A percentile compares a stretch with the other conserved stretches of the same genome.
Conservation (phyloP, 2,329 filamentous ascomycete species). For the Trichophaea hybrida region DNA sequence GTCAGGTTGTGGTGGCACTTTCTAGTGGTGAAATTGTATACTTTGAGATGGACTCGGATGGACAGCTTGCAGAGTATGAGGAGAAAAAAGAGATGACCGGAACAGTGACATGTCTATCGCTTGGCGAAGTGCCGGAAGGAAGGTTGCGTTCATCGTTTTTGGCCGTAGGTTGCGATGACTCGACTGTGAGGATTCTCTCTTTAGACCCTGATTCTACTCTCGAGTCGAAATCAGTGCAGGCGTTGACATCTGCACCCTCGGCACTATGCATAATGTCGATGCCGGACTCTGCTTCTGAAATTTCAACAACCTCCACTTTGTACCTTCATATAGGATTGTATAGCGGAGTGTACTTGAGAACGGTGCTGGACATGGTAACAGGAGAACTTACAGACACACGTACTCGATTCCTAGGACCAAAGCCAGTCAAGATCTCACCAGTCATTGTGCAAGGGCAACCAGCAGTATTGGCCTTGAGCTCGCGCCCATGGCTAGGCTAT, state of each 20-base stretch:
- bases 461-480: conserved; percentile 78
- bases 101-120: conserved; percentile 84
- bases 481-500: conserved; percentile 91
- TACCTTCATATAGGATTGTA: conserved; percentile 93
- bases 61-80: conserved; percentile 81
- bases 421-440: conserved; percentile 75
- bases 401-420: conserved; percentile 84
- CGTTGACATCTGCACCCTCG: conserved; percentile 77
- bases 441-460: conserved; percentile 77
- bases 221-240: conserved; percentile 88
- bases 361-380: conserved; percentile 85
- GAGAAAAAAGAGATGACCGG: conserved; percentile 91
- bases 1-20: conserved; percentile 82
- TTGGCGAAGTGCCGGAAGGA: conserved; percentile 85
- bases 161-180: conserved; percentile 92
- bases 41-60: conserved; percentile 91
- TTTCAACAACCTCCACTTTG: conserved; percentile 45
- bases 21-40: conserved; percentile 96
- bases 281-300: conserved; percentile 76
- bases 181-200: conserved; percentile 83
- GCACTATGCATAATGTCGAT: conserved; percentile 85
- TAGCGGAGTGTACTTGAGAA: conserved; percentile 90
- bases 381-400: conserved; percentile 90
- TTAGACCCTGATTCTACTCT: conserved; percentile 79
- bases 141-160: conserved; percentile 79